phyloP scores from a whole-genome alignment of 1,139 yeast species.

The Diutina mesorugosa region DNA sequence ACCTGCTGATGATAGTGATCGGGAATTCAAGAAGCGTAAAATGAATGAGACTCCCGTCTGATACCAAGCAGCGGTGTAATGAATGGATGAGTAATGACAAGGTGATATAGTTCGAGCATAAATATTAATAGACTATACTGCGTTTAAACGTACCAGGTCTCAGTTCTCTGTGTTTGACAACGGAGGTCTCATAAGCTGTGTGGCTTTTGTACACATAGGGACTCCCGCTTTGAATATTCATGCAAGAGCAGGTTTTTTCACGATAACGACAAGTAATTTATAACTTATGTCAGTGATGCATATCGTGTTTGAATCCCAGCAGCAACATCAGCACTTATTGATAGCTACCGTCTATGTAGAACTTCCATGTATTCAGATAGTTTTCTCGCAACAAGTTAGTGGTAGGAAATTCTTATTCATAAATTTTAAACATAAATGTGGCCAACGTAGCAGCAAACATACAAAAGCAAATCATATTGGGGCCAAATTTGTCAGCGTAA shows the following conservation, averaged over 20 bases:
- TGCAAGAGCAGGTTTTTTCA: too few species aligned
- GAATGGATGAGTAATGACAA: not conserved
- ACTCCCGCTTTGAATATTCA: too few species aligned
- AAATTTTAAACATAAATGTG: slow-evolving; percentile 46
- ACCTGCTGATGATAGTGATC: not conserved
- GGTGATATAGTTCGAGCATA: not conserved
- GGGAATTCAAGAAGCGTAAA: slow-evolving; percentile 2
- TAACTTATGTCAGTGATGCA: too few species aligned
- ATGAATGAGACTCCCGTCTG: not conserved
- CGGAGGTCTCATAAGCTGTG: too few species aligned
- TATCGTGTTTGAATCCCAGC: too few species aligned
- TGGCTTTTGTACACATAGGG: too few species aligned
- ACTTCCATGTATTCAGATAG: not conserved
- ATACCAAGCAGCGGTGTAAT: not conserved
- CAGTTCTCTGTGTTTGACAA: not conserved
- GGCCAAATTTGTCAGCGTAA: slow-evolving; percentile 84
- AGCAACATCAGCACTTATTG: too few species aligned
- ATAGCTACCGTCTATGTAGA: too few species aligned
- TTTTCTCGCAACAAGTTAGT: not conserved
- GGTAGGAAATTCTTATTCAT: not conserved
- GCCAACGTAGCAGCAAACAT: slow-evolving; percentile 61
- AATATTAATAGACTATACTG: not conserved
- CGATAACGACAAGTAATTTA: too few species aligned
- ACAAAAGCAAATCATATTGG: slow-evolving; percentile 66
- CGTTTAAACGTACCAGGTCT: not conserved